phyloP scores from a whole-genome alignment of 306 rosid genomes.

The Quercus parvula region DNA sequence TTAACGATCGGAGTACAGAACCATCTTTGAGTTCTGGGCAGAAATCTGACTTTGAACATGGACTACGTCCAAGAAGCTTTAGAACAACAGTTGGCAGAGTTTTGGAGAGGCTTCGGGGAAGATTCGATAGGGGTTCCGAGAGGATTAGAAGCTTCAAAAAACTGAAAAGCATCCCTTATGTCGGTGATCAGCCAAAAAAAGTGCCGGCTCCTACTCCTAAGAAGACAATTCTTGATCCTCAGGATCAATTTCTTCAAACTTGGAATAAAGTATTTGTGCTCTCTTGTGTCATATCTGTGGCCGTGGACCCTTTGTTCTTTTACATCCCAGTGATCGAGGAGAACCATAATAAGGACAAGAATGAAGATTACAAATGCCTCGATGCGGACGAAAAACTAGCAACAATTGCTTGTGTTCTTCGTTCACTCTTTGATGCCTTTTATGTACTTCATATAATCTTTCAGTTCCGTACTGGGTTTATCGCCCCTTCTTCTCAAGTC shows the following conservation, averaged over 20 bases:
- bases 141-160: not conserved
- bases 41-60: constrained; percentile 21
- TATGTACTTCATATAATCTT: constrained; percentile 63
- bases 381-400: constrained; percentile 24
- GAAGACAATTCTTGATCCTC: constrained; percentile 69
- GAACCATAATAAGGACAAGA: too few species aligned
- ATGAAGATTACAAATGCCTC: constrained; percentile 34
- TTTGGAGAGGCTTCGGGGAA: not conserved
- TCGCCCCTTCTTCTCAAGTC: constrained; percentile 79
- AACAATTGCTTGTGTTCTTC: constrained; percentile 65
- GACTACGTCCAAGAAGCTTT: constrained; percentile 22
- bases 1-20: constrained; percentile 56
- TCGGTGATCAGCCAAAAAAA: constrained; percentile 22
- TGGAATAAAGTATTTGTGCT: constrained; percentile 87
- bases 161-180: constrained; percentile 2
- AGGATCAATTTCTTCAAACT: constrained; percentile 62
- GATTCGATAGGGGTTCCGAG: too few species aligned
- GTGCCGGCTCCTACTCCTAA: not conserved
- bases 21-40: constrained; percentile 36
- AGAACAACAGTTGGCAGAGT: constrained; percentile 29
- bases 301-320: constrained; percentile 81
- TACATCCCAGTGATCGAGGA: constrained; percentile 37
- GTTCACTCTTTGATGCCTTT: constrained; percentile 70
- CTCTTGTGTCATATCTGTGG: constrained; percentile 67
- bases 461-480: constrained; percentile 74